Base-by-base conservation (phyloP, 2,329 filamentous ascomycete species). In the Cladobotryum protrusum region DNA sequence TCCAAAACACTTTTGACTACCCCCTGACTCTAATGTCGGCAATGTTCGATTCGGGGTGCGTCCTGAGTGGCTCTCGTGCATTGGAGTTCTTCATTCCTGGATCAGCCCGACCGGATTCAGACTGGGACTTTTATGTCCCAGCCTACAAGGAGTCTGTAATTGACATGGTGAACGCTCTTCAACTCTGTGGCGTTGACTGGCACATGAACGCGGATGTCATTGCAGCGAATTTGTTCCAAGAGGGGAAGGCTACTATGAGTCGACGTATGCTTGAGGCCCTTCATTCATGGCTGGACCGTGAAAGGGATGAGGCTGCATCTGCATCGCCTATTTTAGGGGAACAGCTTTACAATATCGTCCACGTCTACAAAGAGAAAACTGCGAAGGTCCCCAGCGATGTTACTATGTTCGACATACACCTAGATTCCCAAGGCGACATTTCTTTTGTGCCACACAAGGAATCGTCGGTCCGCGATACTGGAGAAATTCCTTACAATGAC, bases 91-190 rank as follows among this genome's bases (percentile, higher is more conserved):
- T 55, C 12, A 12, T 55, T 9, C 53, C 48, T 6, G 14, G 42
- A n/a, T 53, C 43, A 2, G 36, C 34, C 32, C 4, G 12, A 7
- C 15, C 39, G 6, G 32, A 55, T 5, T 36, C 29, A 12, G 18
- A 29, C 14, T 55, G 20, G 48, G 47, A 48, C 15, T 53, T 53
- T 43, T 55, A 46, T 35, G 17, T 55, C 12, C 48, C 41, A 5
- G 48, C 34, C 5, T 55, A 55, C 17, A 53, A 47, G 18, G 46
- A 54, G 19, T 54, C 36, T 11, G 51, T 53, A 1, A 35, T 34
- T 12, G 40, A 55, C 3, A 55, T 55, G 15, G 48, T 55, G 1
- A 51, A 53, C 36, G 51, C 40, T n/a, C 42, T 55, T 11, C 5
- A 48, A 5, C 43, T 50, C 11, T 52, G 39, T 14, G 29, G 53